Percentiles rank a stretch among this genome's conserved stretches.
phyloP scores from a whole-genome alignment of 2,329 filamentous ascomycete species.

The Decorospora gaudefroyi region DNA sequence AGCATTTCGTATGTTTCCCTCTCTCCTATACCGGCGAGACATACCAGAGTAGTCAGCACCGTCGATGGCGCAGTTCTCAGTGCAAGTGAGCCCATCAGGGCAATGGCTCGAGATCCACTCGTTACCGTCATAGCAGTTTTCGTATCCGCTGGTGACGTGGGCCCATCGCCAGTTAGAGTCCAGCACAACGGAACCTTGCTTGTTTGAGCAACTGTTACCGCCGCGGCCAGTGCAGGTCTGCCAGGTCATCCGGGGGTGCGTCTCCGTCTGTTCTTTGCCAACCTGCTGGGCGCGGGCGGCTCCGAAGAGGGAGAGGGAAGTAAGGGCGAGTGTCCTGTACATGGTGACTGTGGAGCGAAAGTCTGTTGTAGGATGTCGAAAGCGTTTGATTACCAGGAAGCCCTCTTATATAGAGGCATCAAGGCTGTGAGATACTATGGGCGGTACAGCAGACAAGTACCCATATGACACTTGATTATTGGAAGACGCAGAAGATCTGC shows the following conservation, averaged over 20 bases:
- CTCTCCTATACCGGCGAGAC: neutral
- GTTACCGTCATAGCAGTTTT: slow-evolving; percentile 57
- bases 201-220: slow-evolving; percentile 46
- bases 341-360: slow-evolving; percentile 41
- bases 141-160: slow-evolving; percentile 52
- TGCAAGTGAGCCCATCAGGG: slow-evolving; percentile 46
- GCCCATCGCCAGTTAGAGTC: slow-evolving; percentile 59
- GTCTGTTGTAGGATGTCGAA: slow-evolving; percentile 36
- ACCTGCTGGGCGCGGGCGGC: slow-evolving; percentile 50
- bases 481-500: slow-evolving; percentile 24
- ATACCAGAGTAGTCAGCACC: slow-evolving; percentile 51
- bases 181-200: slow-evolving; percentile 47
- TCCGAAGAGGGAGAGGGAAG: slow-evolving; percentile 49
- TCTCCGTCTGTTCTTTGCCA: slow-evolving; percentile 49
- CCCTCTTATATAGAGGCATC: slow-evolving; percentile 36
- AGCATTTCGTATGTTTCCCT: neutral
- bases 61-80: slow-evolving; percentile 50
- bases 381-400: slow-evolving; percentile 10
- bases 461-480: slow-evolving; percentile 27
- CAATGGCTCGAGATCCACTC: slow-evolving; percentile 50
- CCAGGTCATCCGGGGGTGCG: slow-evolving; percentile 49
- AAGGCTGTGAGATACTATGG: slow-evolving; percentile 9
- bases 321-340: slow-evolving; percentile 48
- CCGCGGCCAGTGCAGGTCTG: slow-evolving; percentile 49
- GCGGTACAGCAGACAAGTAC: slow-evolving; percentile 20